These are phyloP conservation scores for Salix caprea DNA, from an alignment of 345 rosid genomes.

Conservation along the genomic window DNA sequence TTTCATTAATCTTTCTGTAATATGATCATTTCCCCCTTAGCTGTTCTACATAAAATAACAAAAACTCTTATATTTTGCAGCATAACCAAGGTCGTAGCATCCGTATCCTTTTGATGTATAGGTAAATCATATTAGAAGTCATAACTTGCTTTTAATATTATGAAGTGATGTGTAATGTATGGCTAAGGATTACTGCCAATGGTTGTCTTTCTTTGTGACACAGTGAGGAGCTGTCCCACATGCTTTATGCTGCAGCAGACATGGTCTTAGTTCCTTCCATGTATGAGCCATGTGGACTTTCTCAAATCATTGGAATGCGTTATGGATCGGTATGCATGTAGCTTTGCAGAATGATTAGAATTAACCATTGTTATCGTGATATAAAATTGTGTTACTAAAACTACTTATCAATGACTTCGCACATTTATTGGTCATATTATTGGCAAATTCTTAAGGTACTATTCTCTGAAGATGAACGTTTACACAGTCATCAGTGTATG, in stretches of 20 bases:
- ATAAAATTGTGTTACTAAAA: neutral
- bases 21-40: neutral
- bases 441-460: neutral
- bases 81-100: constrained; percentile 39
- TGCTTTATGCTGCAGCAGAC: constrained; percentile 66
- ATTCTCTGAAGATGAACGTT: neutral
- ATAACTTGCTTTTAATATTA: too few relatives aligned
- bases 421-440: neutral
- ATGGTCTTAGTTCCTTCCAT: constrained; percentile 57
- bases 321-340: constrained; percentile 50
- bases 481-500: neutral
- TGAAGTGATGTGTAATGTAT: neutral
- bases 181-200: neutral
- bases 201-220: neutral
- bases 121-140: constrained; percentile 28
- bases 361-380: neutral
- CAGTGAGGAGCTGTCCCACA: constrained; percentile 60
- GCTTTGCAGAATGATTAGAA: neutral
- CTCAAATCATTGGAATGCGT: constrained; percentile 63
- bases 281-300: constrained; percentile 62
- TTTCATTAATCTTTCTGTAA: neutral
- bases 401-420: neutral
- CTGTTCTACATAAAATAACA: neutral
- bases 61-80: constrained; percentile 24
- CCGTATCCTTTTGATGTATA: constrained; percentile 46